Conservation (phyloP, 306 rosid genomes). For the Fagus sylvatica region DNA sequence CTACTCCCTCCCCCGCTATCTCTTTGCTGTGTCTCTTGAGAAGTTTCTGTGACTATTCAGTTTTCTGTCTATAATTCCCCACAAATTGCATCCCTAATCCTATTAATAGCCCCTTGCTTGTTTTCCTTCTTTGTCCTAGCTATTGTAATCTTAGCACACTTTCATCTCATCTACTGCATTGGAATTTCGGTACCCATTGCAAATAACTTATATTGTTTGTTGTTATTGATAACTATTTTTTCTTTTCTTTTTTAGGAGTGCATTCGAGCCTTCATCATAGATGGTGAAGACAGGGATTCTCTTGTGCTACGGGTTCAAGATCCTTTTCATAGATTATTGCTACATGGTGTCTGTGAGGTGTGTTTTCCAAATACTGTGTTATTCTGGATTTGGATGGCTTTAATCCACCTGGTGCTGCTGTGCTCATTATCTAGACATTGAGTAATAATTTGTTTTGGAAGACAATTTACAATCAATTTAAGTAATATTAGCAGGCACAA, state of each 20-base stretch:
- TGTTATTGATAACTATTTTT: not conserved
- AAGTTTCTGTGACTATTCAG: too few relatives aligned
- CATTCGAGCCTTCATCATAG: conserved; percentile 53
- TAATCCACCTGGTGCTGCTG: too few relatives aligned
- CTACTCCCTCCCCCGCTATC: too few relatives aligned
- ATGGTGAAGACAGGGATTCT: conserved; percentile 42
- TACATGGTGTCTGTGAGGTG: conserved; percentile 99
- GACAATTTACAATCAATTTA: not conserved
- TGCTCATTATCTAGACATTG: not conserved
- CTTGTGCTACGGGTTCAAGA: conserved; percentile 65
- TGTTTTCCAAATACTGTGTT: not conserved
- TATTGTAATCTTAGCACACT: not conserved
- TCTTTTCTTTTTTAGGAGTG: conserved; percentile 47
- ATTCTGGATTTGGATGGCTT: not conserved
- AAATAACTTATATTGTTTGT: not conserved
- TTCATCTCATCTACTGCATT: not conserved
- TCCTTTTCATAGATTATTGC: conserved; percentile 80
- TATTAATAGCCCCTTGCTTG: not conserved
- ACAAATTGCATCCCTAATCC: not conserved
- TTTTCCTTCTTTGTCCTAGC: not conserved
- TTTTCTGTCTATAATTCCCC: not conserved
- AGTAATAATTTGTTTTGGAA: not conserved
- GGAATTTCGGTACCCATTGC: not conserved
- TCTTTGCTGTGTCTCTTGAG: too few relatives aligned
- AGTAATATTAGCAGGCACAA: too few relatives aligned